Base-by-base conservation (phyloP, 225 moss, liverwort and hornwort species). In the Marchantia paleacea region DNA sequence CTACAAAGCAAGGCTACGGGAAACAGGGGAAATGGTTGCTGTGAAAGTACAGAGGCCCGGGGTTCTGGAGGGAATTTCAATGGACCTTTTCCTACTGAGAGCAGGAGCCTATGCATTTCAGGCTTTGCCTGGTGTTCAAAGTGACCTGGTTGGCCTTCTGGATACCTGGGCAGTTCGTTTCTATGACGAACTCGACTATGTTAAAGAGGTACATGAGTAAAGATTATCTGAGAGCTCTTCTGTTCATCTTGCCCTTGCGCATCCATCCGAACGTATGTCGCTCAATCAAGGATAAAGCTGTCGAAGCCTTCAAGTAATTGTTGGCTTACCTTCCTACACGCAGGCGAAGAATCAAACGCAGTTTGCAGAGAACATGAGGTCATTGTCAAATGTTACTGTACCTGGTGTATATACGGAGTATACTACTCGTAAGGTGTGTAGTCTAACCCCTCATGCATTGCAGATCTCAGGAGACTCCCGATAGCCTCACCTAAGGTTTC, bases 91-190 rank as follows among this genome's bases (percentile, higher is more conserved):
- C 69, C 85, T 96, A 75, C 82, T 96, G 69, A 89, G 96, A 71
- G 78, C 81, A 26, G 90, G 84, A 48, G 92, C 94, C 14, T 73
- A 69, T 78, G 69, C 82, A 57, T 86, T 96, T 80, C 88, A 94
- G 86, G 79, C 75, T 78, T 67, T 94, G 55, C 96, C 96, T n/a
- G 81, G 85, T 9, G 86, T 94, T 29, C 87, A 96, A 75, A 92
- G 91, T 72, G 96, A 96, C 75, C 79, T 96, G 82, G 62, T 94
- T 77, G 94, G 87, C 55, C 94, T 96, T 70, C 80, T 96, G 79
- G 96, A 96, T 76, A 94, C 88, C 74, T 94, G 94, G 96, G 96
- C 96, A 75, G 52, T 96, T 25, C 94, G 96, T 73, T 96, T 96
- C 86, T 96, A 94, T 81, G 94, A 96, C 72, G 96, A 96, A 88